Conservation (phyloP, 2,329 filamentous ascomycete species). For the Chaetothyriales sp. region DNA sequence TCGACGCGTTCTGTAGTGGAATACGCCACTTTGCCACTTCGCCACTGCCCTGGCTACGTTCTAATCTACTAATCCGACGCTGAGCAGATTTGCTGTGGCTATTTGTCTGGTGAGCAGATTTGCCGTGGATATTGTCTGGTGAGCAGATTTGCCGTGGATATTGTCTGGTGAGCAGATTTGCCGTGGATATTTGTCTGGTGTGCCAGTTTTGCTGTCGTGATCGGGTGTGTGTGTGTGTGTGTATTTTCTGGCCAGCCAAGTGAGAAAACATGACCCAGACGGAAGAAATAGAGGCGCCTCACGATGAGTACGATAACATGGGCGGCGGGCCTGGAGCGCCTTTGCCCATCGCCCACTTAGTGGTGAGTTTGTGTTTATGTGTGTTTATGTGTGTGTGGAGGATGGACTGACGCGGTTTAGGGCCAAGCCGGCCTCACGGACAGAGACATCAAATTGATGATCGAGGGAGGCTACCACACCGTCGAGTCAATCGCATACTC, state of each 20-base stretch:
- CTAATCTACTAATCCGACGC: too few relatives aligned
- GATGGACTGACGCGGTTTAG: slow-evolving; percentile 34
- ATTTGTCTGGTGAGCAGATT: background rate
- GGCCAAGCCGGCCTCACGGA: slow-evolving; percentile 82
- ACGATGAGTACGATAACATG: slow-evolving; percentile 46
- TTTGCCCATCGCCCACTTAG: slow-evolving; percentile 69
- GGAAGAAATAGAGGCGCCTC: slow-evolving; percentile 7
- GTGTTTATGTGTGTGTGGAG: slow-evolving; percentile 1
- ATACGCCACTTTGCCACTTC: background rate
- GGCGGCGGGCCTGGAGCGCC: slow-evolving; percentile 81
- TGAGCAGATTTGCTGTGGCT: too few relatives aligned
- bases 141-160: too few relatives aligned
- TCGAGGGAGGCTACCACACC: slow-evolving; percentile 87
- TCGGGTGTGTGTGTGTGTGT: background rate
- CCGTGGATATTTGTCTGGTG: background rate
- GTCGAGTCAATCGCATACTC: slow-evolving; percentile 95
- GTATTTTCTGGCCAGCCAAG: background rate
- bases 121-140: too few relatives aligned
- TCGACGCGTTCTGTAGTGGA: background rate
- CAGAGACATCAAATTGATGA: slow-evolving; percentile 81
- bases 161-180: too few relatives aligned
- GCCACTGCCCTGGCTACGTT: too few relatives aligned
- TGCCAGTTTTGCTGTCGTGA: background rate
- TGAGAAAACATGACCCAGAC: slow-evolving; percentile 14
- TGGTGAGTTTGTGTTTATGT: slow-evolving; percentile 53